A percentile compares a stretch with the other conserved stretches of the same genome.
phyloP scores from a whole-genome alignment of 2,329 filamentous ascomycete genomes.

The Aspergillus candidus region DNA sequence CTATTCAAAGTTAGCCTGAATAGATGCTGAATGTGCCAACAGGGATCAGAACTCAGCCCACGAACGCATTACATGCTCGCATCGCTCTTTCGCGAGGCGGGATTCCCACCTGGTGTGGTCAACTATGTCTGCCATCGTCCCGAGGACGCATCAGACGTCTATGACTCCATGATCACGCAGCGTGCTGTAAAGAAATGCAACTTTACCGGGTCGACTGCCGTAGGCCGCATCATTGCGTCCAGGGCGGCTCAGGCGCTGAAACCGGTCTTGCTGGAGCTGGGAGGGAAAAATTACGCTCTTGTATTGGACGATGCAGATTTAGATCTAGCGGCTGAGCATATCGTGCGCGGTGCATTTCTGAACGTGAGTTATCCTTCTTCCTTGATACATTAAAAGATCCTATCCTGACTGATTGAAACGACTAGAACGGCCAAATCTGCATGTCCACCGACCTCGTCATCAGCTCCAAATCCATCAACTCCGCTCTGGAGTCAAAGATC shows the following conservation, averaged over 20 bases:
- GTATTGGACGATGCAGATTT: constrained; percentile 43
- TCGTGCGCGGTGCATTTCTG: constrained; percentile 24
- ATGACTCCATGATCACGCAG: constrained; percentile 33
- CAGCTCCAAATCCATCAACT: constrained; percentile 34
- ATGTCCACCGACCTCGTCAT: constrained; percentile 69
- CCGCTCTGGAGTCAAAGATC: background rate
- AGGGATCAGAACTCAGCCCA: constrained; percentile 30
- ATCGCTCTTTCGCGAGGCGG: constrained; percentile 36
- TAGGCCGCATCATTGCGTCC: constrained; percentile 39
- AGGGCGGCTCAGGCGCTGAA: constrained; percentile 39
- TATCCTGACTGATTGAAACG: background rate
- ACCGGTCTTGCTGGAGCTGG: constrained; percentile 43
- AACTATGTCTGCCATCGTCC: constrained; percentile 34
- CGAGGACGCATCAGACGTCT: constrained; percentile 30
- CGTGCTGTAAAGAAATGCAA: constrained; percentile 37
- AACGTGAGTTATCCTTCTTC: constrained; percentile 16
- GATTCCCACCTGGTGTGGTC: constrained; percentile 37
- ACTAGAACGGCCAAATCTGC: constrained; percentile 62
- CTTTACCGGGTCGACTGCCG: constrained; percentile 41
- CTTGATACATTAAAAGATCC: background rate
- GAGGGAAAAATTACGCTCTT: constrained; percentile 41
- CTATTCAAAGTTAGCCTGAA: constrained; percentile 10
- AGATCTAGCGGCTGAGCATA: constrained; percentile 29
- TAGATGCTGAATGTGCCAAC: background rate
- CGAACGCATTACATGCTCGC: constrained; percentile 29